A percentile compares a stretch with the other conserved stretches of the same genome.
Conservation (phyloP, 2,329 filamentous ascomycete genomes). For the Aspergillus puulaauensis region DNA sequence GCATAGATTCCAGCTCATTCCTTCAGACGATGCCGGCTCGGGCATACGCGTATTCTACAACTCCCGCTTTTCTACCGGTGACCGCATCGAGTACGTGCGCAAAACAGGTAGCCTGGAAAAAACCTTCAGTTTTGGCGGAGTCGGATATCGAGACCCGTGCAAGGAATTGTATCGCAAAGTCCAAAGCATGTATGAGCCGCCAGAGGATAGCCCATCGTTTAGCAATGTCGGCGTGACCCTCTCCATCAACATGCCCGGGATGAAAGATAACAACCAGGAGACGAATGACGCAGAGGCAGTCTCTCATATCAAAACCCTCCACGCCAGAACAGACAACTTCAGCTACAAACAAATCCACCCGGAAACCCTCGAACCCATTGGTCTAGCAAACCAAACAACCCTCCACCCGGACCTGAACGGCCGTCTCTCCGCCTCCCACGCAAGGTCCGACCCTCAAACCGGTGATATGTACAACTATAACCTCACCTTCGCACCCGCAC, state of each 20-base stretch:
- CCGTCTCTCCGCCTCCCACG: conserved; percentile 67
- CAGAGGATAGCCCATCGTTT: conserved; percentile 46
- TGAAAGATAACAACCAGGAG: conserved; percentile 32
- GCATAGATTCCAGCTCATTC: conserved; percentile 70
- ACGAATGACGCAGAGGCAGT: conserved; percentile 12
- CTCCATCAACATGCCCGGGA: conserved; percentile 62
- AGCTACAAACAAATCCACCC: conserved; percentile 62
- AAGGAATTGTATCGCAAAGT: conserved; percentile 70
- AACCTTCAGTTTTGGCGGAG: conserved; percentile 67
- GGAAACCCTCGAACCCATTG: conserved; percentile 70
- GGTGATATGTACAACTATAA: conserved; percentile 84
- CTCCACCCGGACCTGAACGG: conserved; percentile 71
- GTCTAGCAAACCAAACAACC: conserved; percentile 57
- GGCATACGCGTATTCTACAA: conserved; percentile 62
- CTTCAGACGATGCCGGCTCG: conserved; percentile 33
- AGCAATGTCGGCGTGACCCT: conserved; percentile 67
- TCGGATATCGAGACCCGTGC: conserved; percentile 64
- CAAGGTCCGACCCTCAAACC: conserved; percentile 67
- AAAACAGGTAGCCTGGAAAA: conserved; percentile 57
- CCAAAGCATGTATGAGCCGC: conserved; percentile 23
- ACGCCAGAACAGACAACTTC: conserved; percentile 59
- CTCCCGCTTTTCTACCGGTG: conserved; percentile 67
- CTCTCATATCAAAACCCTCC: conserved; percentile 50
- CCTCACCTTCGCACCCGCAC: conserved; percentile 58
- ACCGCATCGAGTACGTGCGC: conserved; percentile 60